Percentiles rank a stretch among this genome's conserved stretches.
These are phyloP conservation scores for Pleurotus eryngii DNA, from an alignment of 768 basidiomycete species.

Conservation along the genomic window DNA sequence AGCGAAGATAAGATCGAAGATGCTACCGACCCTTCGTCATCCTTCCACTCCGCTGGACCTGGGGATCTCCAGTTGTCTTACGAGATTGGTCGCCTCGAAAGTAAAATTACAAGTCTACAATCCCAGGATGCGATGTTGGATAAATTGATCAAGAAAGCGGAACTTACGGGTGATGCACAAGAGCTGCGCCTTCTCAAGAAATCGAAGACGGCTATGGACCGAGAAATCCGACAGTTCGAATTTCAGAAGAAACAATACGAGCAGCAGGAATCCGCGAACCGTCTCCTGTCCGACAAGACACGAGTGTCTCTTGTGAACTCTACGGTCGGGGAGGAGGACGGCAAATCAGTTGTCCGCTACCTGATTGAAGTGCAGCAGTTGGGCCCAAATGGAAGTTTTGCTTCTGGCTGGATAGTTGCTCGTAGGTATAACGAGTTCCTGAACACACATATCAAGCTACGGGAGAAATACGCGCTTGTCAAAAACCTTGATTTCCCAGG, in stretches of 20 bases:
- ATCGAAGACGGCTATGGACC: constrained; percentile 76
- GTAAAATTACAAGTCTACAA: constrained; percentile 73
- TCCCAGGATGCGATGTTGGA: constrained; percentile 83
- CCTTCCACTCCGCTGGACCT: constrained; percentile 77
- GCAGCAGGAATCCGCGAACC: constrained; percentile 89
- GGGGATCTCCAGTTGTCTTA: constrained; percentile 86
- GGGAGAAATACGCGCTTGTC: constrained; percentile 68
- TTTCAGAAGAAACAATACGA: constrained; percentile 95
- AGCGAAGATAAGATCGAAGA: constrained; percentile 40
- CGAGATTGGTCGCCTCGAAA: constrained; percentile 77
- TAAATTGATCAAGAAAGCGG: constrained; percentile 90
- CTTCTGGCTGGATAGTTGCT: constrained; percentile 91
- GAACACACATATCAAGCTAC: constrained; percentile 80
- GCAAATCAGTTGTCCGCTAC: constrained; percentile 89
- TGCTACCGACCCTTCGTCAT: constrained; percentile 39
- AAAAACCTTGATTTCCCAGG: constrained; percentile 85
- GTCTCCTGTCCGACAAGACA: constrained; percentile 80
- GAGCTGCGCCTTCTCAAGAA: constrained; percentile 80
- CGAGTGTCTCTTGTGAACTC: constrained; percentile 83
- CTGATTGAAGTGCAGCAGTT: constrained; percentile 90
- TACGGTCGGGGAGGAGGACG: constrained; percentile 76
- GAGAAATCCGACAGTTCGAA: constrained; percentile 78
- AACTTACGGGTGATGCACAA: constrained; percentile 85
- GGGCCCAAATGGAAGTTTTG: constrained; percentile 70
- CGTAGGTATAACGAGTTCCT: constrained; percentile 95